phyloP scores from a whole-genome alignment of 129 eudicot genomes.

The Solidago caesia region DNA sequence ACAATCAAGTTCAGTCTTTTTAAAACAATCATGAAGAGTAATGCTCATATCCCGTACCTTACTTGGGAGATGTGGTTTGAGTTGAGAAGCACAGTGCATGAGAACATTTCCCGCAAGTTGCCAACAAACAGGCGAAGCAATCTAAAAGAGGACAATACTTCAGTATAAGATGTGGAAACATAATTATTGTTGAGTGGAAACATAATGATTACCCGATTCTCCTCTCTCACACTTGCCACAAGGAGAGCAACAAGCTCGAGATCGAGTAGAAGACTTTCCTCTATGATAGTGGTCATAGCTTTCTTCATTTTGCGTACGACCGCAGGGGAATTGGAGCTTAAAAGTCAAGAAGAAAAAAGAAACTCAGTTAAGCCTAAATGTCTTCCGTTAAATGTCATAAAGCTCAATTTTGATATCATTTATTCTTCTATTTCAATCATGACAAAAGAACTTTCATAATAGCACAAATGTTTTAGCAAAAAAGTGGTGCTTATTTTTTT shows the following conservation, averaged over 20 bases:
- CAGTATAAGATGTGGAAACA: background rate
- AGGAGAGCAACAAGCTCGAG: conserved; percentile 38
- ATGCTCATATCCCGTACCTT: background rate
- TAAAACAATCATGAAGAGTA: background rate
- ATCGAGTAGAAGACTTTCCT: conserved; percentile 30
- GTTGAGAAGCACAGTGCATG: background rate
- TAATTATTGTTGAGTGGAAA: background rate
- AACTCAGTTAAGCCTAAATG: background rate
- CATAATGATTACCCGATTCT: conserved; percentile 35
- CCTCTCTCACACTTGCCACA: conserved; percentile 32
- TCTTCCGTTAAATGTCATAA: background rate
- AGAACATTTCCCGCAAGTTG: background rate
- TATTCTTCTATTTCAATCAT: background rate
- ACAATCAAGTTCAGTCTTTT: background rate
- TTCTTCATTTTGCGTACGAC: conserved; percentile 37
- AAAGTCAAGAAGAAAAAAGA: background rate
- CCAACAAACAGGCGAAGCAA: conserved; percentile 13
- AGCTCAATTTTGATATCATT: background rate
- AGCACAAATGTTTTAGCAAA: no score
- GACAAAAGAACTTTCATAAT: background rate
- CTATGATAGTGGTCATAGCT: conserved; percentile 41
- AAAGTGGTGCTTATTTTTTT: no score
- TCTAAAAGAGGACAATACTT: conserved; percentile 8
- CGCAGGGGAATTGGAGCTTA: conserved; percentile 32
- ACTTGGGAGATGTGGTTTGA: background rate